Conservation (phyloP, 768 basidiomycete species). For the Mycena epipterygia region DNA sequence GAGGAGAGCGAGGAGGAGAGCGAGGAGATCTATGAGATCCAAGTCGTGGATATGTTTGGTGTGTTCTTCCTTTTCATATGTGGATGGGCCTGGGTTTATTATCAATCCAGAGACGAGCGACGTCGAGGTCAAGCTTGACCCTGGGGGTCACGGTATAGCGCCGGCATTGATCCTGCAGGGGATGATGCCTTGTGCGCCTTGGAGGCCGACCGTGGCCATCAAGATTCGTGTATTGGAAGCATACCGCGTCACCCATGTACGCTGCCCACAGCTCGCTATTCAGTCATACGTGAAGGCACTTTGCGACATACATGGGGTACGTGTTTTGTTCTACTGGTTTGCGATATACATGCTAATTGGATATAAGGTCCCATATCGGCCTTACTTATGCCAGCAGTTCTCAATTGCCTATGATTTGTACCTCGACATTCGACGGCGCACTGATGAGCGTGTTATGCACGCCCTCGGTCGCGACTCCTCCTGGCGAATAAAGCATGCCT, state of each 20-base stretch:
- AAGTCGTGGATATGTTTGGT: not conserved
- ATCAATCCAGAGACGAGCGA: not conserved
- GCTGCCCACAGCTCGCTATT: not conserved
- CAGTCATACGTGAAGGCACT: not conserved
- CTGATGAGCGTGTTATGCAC: conserved; percentile 16
- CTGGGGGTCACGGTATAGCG: not conserved
- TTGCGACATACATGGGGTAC: conserved; percentile 5
- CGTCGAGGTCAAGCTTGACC: not conserved
- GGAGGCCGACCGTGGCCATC: conserved; percentile 16
- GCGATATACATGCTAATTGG: not conserved
- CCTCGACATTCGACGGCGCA: conserved; percentile 22
- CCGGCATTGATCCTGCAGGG: not conserved
- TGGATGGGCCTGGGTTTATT: not conserved
- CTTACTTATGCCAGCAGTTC: too few species aligned
- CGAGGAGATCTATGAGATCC: not conserved
- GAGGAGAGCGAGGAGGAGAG: too few species aligned
- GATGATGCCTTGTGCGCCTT: conserved; percentile 23
- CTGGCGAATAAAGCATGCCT: conserved; percentile 43
- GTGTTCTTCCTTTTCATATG: not conserved
- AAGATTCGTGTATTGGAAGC: conserved; percentile 19
- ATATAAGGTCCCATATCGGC: conserved; percentile 15
- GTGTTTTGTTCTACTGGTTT: not conserved
- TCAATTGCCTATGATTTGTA: conserved; percentile 38
- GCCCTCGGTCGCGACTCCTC: too few species aligned
- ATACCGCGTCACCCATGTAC: conserved; percentile 24